Base-by-base conservation (phyloP, 2,329 filamentous ascomycete genomes). In the Talaromyces sp. region DNA sequence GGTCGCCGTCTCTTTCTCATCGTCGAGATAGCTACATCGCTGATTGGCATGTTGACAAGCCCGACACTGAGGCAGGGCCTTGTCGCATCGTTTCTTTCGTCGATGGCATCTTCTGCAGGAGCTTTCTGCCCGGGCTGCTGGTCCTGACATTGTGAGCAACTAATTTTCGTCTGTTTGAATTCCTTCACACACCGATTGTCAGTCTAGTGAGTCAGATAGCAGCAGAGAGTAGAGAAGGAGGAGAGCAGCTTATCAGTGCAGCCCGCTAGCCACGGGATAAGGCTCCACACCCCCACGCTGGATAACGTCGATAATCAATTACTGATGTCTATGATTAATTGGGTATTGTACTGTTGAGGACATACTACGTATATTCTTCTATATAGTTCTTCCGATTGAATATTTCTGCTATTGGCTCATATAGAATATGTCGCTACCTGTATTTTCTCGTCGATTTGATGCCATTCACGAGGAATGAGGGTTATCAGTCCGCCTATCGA, bases 1-100 rank as follows among this genome's bases (percentile, higher is more conserved):
- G 2, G 58, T 61, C 3, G 58, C 58, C 19, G 58, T 61, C 8
- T 61, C 40, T 19, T 61, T 61, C 15, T 61, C 43, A 17, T 61
- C 58, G 22, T 61, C 58, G 27, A 61, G 31, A 61, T 34, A 61
- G 19, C 58, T 61, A 29, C 58, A 61, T n/a, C 58, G 40, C 38
- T 61, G 58, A 61, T 45, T 61, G 29, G 58, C 58, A 31, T 61
- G 43, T 51, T 61, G 58, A 47, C 58, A 61, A 5, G 58, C 58
- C 22, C 19, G 45, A 11, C 58, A 61, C 58, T 61, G 43, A 22
- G 58, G 58, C 17, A 61, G 58, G n/a, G 58, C 45, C 58, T 61
- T 61, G 45, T 61, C 58, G 22, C 58, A 61, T 19, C 58, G 58
- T 36, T 61, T 61, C 43, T 61, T 61, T 25, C 58, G 43, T 25